Base-by-base conservation (phyloP, 768 basidiomycete species). In the Agaricus blazei region DNA sequence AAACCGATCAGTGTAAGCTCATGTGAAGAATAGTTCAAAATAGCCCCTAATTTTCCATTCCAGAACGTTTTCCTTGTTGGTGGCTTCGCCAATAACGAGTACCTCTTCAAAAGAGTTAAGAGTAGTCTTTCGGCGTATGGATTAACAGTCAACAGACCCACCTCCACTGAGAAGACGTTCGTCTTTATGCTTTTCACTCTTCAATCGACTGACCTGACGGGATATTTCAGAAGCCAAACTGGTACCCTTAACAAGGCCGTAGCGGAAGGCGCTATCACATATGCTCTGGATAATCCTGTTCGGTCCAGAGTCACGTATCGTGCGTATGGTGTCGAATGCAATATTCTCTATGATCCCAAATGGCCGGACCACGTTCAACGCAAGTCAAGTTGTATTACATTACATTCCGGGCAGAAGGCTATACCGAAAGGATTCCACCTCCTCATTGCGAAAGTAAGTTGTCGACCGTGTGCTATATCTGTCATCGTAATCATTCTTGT, bases 31-130 rank as follows among this genome's bases (percentile, higher is more conserved):
- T 23, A 24, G n/a, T 46, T 23, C 14, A 9, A 12, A 5, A 24
- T 46, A 51, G 43, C 9, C 37, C 36, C 40, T 29, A 61, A 15
- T 57, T 65, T n/a, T 66, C 67, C 52, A 12, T 24, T 26, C 19
- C 15, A 72, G 73, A 64, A 64, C 15, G 65, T 72, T 11, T 66
- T 73, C 42, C 68, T 82, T 1, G 78, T 81, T 5, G 79, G 80
- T 23, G 80, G 79, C 0, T 81, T 81, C 60, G 75, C 75, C 15
- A 75, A 76, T 1, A 79, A 73, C 52, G 74, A 77, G 44, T 80
- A 74, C 70, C 62, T 81, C 14, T 75, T 72, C 59, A 58, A 67
- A 1, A 63, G 68, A 51, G 68, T 81, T 2, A 72, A 71, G 52
- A 64, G 57, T 50, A 58, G 65, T 14, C 63, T 80, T 8, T 65